Evolutionary conservation across 225 moss, liverwort and hornwort species (phyloP).

Genomic region (Climacium dendroides): DNA sequence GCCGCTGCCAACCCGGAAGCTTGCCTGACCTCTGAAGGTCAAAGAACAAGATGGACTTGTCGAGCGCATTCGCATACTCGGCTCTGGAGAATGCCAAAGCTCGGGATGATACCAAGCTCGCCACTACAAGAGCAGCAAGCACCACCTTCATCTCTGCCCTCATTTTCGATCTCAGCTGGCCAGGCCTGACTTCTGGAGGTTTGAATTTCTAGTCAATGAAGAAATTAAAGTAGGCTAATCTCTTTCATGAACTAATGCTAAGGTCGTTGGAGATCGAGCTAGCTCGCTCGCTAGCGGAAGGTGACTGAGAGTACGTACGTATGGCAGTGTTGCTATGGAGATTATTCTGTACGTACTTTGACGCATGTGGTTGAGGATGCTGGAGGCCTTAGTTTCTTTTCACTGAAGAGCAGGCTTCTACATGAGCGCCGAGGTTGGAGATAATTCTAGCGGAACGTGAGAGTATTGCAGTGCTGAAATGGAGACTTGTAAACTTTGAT

Average conservation of each 20-base stretch:
- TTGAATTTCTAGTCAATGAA: not conserved
- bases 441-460: not conserved
- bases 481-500: not conserved
- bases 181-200: not conserved
- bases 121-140: not conserved
- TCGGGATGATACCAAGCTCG: not conserved
- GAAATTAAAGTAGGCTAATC: not conserved
- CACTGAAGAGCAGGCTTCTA: not conserved
- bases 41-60: not conserved
- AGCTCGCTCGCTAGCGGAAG: not conserved
- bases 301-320: not conserved
- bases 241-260: not conserved
- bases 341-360: not conserved
- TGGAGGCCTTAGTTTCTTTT: not conserved
- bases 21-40: not conserved
- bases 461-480: not conserved
- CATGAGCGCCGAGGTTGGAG: not conserved
- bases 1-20: not conserved
- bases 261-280: not conserved
- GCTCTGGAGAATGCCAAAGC: slow-evolving; percentile 20
- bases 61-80: slow-evolving; percentile 27
- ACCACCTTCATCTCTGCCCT: not conserved
- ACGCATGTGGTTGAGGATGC: not conserved
- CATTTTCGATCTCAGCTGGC: not conserved
- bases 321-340: not conserved